Evolutionary conservation across 441 rosid genomes (phyloP), one percentile per base, ranked within the genome.

Genomic region (Adansonia madagascariensis): DNA sequence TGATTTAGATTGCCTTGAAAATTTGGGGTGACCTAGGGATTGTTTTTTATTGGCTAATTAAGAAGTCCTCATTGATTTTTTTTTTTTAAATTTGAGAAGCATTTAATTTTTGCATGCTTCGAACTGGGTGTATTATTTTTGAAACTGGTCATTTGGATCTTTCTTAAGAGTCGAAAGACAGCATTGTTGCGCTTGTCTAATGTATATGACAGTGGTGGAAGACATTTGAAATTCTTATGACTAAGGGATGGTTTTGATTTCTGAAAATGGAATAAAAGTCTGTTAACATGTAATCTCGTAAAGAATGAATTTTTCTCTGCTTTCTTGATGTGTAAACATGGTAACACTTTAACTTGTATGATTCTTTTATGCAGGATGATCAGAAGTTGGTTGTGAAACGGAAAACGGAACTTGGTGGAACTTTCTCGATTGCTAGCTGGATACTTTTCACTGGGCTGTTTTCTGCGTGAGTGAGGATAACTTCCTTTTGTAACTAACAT

Each of bases 341-440:
- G 4, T 31, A 63, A 18, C 20, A 18, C 27, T 50, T 35, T 63
- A 18, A 55, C 59, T 61, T 35, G 41, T 71, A 12, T 61, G 22
- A 11, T 49, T 31, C 53, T 47, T 55, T 53, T 31, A 56, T 75
- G 64, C 78, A 97, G 99, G 97, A 97, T 80, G 99, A 97, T 86
- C 99, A 85, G 73, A 82, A 87, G 61, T 85, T 86, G 76, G 93
- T 94, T 0, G 88, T 75, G 84, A 97, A 97, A 84, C 85, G 98
- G 70, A 97, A 97, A 89, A 97, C 98, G 0, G 99, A 97, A 78
- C 91, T 97, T 1, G 99, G 99, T 31, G 99, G 98, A 77, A 78
- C 92, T 44, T 92, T 97, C 71, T 97, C 99, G 3, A 87, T 97
- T 22, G 99, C 99, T 72, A 91, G 98, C 89, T 97, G 93, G 92